Evolutionary conservation across 805 yeast species (phyloP), one percentile per base, ranked within the genome.

Genomic region (Metschnikowia gelsemii): DNA sequence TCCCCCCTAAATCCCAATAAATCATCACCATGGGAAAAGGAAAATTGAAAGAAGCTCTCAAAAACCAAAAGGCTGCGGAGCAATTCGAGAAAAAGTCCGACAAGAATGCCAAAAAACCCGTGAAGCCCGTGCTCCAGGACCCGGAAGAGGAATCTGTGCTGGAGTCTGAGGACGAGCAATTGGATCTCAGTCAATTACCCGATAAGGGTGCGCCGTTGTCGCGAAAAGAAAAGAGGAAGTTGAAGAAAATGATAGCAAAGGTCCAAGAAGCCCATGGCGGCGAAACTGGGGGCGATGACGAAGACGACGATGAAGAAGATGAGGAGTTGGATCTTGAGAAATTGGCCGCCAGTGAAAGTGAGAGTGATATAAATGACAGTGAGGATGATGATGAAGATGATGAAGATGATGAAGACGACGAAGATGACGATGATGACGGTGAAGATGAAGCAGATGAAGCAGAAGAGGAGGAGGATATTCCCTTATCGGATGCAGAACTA

Each of bases 401-500:
- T 18, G 49, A 46, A 1, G 67, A 61, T 0, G 68, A 63, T 0
- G 69, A 57, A 0, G 54, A 49, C 9, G 59, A 54, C 4, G 57
- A 50, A 3, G 57, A 54, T 0, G 53, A 49, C 2, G 76, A 69
- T n/a, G 76, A 64, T 3, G 77, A 66, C 3, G 76, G 64, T 3
- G 73, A 62, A 4, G 75, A 65, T 2, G 73, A 62, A 1, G 78
- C 71, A 2, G 80, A 72, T 8, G 79, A 75, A 5, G 79, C 72
- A 31, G 63, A 47, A 3, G 91, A 82, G 6, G 87, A 79, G 42
- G 90, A 84, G 51, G 97, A 89, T 53, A 76, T 90, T 32, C 85
- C 96, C 16, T 76, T 88, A 38, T 86, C 96, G 1, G 97, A 89
- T 40, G 97, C 84, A 19, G 97, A 91, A 57, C 68, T 87, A 31